Base-by-base conservation (phyloP, 2,329 filamentous ascomycete species). In the Dactylellina drechsleri region DNA sequence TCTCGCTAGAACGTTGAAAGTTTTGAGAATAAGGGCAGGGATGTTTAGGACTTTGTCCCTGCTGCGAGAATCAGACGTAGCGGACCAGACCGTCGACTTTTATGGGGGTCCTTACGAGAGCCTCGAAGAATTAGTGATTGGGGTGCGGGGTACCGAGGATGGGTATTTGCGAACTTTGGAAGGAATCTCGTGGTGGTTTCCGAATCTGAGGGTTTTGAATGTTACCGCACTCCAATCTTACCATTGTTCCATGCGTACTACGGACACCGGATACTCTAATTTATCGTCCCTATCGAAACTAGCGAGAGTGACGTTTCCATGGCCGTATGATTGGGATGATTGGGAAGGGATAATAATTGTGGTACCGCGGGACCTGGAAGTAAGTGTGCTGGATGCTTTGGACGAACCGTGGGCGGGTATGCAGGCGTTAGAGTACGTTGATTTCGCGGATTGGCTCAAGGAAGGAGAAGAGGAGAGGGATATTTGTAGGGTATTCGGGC, bases 401-500 rank as follows among this genome's bases (percentile, higher is more conserved):
- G 43, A 47, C 43, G 13, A 5, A 1, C 15, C 43, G 43, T n/a
- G 7, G 6, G 52, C 10, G 23, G 31, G 36, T 7, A 59, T 54
- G 53, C 1, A 31, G n/a, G 36, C 43, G 7, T 41, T 67, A 7
- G 47, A 67, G 31, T 67, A 53, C 4, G 28, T 67, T 6, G 45
- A 53, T 59, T 67, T 67, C 28, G 54, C 53, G 5, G 54, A 45
- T 23, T 20, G 36, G 43, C 15, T 43, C 36, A 16, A 59, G 20
- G 28, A 26, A 13, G 12, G 16, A 26, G 28, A 26, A 43, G 52
- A 52, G 58, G 3, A 13, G 16, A 47, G 43, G 26, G 43, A 53
- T 16, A 10, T 64, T 20, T 13, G 16, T 5, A 23, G 62, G 40
- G 13, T 66, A 41, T 16, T 31, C 8, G 50, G 50, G 15, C 15